Percentiles rank a stretch among this genome's conserved stretches.
Evolutionary conservation across 2,329 filamentous ascomycete genomes (phyloP).

Genomic region (Alternaria postmessia): DNA sequence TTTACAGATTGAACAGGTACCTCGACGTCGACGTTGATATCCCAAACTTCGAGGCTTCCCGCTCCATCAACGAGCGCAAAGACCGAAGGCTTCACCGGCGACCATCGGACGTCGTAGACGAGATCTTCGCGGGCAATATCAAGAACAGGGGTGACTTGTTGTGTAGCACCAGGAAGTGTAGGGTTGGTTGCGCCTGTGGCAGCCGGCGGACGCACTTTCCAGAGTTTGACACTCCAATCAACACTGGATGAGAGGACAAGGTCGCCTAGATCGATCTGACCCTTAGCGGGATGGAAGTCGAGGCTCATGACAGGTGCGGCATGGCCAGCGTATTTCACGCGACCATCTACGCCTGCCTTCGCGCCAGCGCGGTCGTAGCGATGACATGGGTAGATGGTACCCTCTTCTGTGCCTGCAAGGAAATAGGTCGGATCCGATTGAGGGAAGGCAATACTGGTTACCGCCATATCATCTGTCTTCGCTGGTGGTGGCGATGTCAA

Average conservation of each 20-base stretch:
- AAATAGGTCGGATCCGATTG: conserved; percentile 97
- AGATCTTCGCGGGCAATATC: conserved; percentile 95
- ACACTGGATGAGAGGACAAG: conserved; percentile 90
- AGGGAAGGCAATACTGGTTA: conserved; percentile 93
- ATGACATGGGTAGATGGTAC: conserved; percentile 94
- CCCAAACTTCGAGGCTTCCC: conserved; percentile 93
- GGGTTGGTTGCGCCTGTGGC: conserved; percentile 63
- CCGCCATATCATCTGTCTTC: conserved; percentile 91
- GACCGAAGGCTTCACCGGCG: conserved; percentile 89
- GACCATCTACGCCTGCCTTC: conserved; percentile 91
- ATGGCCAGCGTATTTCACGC: conserved; percentile 88
- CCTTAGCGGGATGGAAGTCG: conserved; percentile 91
- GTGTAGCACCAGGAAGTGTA: conserved; percentile 47
- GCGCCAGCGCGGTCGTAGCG: conserved; percentile 96
- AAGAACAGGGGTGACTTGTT: conserved; percentile 75
- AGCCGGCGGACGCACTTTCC: conserved; percentile 87
- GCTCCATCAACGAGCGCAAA: conserved; percentile 95
- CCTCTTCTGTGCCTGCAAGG: conserved; percentile 95
- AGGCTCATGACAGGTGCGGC: conserved; percentile 95
- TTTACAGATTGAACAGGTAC: conserved; percentile 84
- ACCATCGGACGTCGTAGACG: conserved; percentile 96
- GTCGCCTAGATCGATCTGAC: conserved; percentile 92
- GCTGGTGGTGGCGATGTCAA: conserved; percentile 80
- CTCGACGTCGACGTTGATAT: conserved; percentile 90
- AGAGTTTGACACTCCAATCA: conserved; percentile 97